Base-by-base conservation (phyloP, 2,329 filamentous ascomycete species). In the Penicillium sp. region DNA sequence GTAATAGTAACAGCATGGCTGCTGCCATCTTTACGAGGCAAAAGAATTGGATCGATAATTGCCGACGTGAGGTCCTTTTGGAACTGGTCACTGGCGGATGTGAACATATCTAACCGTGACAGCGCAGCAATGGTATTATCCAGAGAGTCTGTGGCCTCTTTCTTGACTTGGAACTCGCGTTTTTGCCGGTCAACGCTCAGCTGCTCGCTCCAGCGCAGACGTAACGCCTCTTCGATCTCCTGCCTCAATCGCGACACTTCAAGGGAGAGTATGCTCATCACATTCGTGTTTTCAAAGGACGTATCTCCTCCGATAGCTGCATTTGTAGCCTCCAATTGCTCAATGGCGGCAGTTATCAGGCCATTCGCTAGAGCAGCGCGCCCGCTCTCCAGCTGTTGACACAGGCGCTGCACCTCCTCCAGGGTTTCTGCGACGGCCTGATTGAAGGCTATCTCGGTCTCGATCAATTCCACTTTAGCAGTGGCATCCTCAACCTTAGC, bases 131-230 rank as follows among this genome's bases (percentile, higher is more conserved):
- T 62, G 14, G 61, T 64, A 16, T 62, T 57, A 31, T 65, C 61
- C 37, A 66, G 49, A 24, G 59, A 48, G 22, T 55, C 44, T 31
- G 50, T 52, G 64, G 78, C 64, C 22, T 74, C 69, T 14, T 68
- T 69, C 10, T 77, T 71, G 27, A 94, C 76, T 0, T 72, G 76
- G 6, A 93, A 69, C 37, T 69, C 75, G 7, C 74, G 71, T 7
- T 72, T 68, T 18, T 78, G 72, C 0, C 73, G 66, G 59, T 91
- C 80, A 14, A 89, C 68, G 1, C 74, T 68, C 10, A 95, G 72
- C 35, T 91, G 72, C 0, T 76, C 72, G 47, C 79, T 78, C 88
- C 89, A 96, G n/a, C 83, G 77, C 44, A 76, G 74, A 35, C 80
- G 78, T 31, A 93, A 77, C 7, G 80, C 79, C 32, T 85, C 79